Conservation (phyloP, 306 rosid species). For the Hippophae rhamnoides region DNA sequence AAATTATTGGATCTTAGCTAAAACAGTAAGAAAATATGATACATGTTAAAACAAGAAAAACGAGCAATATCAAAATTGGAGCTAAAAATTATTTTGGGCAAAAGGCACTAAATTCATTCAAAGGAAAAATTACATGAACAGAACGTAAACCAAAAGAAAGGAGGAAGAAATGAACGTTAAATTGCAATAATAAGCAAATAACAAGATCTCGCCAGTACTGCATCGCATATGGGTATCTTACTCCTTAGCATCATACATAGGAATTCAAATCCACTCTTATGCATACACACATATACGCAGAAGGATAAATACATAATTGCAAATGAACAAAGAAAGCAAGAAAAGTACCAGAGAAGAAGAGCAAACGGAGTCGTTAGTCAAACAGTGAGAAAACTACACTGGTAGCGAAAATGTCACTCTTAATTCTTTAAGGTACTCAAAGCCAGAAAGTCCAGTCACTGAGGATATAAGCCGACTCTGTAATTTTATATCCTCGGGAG, state of each 20-base stretch:
- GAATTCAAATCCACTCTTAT: constrained; percentile 8
- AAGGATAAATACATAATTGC: no score
- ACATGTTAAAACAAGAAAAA: constrained; percentile 16
- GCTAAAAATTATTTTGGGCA: constrained; percentile 17
- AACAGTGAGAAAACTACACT: constrained; percentile 8
- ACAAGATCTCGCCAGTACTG: constrained; percentile 43
- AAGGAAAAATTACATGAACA: background rate
- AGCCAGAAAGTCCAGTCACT: background rate
- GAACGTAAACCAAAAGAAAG: background rate
- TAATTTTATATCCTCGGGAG: no score
- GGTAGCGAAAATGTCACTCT: background rate
- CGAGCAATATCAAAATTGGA: constrained; percentile 8
- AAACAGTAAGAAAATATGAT: background rate
- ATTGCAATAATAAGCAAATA: background rate
- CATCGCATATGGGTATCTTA: constrained; percentile 17
- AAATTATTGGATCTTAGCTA: background rate
- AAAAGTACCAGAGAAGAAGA: constrained; percentile 15
- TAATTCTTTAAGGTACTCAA: no score
- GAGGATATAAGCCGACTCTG: no score
- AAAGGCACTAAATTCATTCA: constrained; percentile 3
- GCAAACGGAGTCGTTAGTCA: constrained; percentile 4
- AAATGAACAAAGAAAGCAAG: background rate
- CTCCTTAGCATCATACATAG: constrained; percentile 3
- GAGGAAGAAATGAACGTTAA: background rate
- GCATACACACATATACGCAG: background rate